Percentiles rank a stretch among this genome's conserved stretches.
Conservation (phyloP, 202 grass and related monocot species). For the Zizania palustris region DNA sequence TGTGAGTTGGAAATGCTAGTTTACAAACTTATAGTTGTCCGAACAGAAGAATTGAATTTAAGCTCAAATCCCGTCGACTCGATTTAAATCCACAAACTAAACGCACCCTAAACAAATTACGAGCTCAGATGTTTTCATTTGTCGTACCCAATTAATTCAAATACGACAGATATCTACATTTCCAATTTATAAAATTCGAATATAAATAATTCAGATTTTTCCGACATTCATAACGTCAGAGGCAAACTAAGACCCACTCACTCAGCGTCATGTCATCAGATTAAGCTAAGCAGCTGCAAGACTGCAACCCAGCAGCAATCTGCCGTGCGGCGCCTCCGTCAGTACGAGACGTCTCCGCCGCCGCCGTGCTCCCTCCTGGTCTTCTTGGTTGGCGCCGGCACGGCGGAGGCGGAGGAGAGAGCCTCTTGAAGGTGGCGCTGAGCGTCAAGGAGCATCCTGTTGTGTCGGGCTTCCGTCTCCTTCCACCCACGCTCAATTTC, state of each 20-base stretch:
- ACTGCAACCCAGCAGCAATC: neutral
- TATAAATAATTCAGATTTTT: too few relatives aligned
- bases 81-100: too few relatives aligned
- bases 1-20: too few relatives aligned
- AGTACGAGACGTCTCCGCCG: constrained; percentile 36
- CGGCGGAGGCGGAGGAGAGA: constrained; percentile 38
- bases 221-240: neutral
- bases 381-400: constrained; percentile 57
- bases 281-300: constrained; percentile 25
- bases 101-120: too few relatives aligned
- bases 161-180: too few relatives aligned
- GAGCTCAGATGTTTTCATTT: too few relatives aligned
- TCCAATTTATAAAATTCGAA: too few relatives aligned
- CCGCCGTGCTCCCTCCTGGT: constrained; percentile 56
- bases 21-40: too few relatives aligned
- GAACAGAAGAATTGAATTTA: too few relatives aligned
- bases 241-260: constrained; percentile 10
- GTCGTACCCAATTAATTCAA: too few relatives aligned
- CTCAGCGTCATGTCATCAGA: constrained; percentile 24
- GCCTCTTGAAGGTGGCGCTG: constrained; percentile 59
- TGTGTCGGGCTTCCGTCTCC: constrained; percentile 69
- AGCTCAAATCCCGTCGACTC: too few relatives aligned
- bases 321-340: too few relatives aligned
- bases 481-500: constrained; percentile 79
- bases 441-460: constrained; percentile 64